Conservation (phyloP, 2,329 filamentous ascomycete species). For the Talaromyces amestolkiae region DNA sequence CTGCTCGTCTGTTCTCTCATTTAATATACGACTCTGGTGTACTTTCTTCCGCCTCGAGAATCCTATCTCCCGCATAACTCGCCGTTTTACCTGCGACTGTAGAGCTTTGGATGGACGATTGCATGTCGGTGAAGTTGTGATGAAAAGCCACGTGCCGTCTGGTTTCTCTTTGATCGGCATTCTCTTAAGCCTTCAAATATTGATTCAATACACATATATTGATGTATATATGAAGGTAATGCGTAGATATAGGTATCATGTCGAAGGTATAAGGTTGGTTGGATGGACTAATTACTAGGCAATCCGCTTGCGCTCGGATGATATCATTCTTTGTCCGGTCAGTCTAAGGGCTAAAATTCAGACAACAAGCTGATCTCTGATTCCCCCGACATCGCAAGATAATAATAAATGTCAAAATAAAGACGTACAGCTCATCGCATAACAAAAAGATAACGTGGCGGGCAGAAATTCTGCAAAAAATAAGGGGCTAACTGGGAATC, state of each 20-base stretch:
- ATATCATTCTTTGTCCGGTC: neutral
- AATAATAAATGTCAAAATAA: neutral
- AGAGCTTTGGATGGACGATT: neutral
- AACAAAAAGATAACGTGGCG: too few relatives aligned
- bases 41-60: neutral
- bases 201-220: too few relatives aligned
- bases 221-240: too few relatives aligned
- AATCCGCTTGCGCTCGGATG: neutral
- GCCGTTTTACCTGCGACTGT: neutral
- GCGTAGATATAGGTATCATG: neutral
- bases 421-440: neutral
- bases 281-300: neutral
- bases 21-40: neutral
- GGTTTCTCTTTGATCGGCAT: neutral
- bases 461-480: neutral
- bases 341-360: neutral
- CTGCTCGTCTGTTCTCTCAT: neutral
- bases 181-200: too few relatives aligned
- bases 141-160: neutral
- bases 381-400: too few relatives aligned
- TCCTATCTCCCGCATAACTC: neutral
- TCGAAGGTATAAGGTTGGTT: neutral
- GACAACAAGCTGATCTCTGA: neutral
- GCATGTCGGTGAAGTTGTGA: neutral
- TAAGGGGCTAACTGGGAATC: conserved; percentile 11